Evolutionary conservation across 1,284 basidiomycete genomes (phyloP).

Genomic region (Ustilago shanxiensis): DNA sequence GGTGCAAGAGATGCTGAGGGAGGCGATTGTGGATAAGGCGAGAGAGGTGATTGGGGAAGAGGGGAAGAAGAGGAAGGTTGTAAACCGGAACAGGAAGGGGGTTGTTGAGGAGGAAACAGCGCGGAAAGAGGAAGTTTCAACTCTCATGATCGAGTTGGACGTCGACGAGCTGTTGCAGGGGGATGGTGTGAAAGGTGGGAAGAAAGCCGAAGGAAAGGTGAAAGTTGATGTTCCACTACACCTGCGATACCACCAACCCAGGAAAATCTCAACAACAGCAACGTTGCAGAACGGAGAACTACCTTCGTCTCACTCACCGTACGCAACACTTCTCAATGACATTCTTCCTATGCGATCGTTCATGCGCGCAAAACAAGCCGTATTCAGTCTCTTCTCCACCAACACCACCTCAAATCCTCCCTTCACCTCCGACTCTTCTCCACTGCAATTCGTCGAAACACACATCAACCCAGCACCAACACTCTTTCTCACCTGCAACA

Average conservation of each 20-base stretch:
- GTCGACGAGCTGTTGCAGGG: conserved; percentile 7
- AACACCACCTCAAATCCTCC: not conserved
- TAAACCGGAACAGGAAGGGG: not conserved
- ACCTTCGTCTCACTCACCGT: not conserved
- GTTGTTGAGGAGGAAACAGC: not conserved
- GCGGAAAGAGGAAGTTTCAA: conserved; percentile 8
- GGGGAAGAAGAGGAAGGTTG: not conserved
- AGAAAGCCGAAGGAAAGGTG: not conserved
- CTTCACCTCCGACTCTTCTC: not conserved
- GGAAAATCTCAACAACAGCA: not conserved
- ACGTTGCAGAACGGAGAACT: not conserved
- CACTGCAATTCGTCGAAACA: not conserved
- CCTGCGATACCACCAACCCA: conserved; percentile 19
- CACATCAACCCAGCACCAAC: conserved; percentile 3
- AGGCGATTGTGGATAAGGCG: not conserved
- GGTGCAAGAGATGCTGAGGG: conserved; percentile 7
- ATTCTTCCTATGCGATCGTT: not conserved
- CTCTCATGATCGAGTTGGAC: not conserved
- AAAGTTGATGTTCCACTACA: conserved; percentile 24
- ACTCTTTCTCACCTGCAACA: conserved; percentile 19
- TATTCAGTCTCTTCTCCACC: not conserved
- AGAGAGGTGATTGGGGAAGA: not conserved
- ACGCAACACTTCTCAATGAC: not conserved
- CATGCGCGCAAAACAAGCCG: not conserved
- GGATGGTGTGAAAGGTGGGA: not conserved